Base-by-base conservation (phyloP, 805 yeast species). In the Trichomonascus vanleenenianus region DNA sequence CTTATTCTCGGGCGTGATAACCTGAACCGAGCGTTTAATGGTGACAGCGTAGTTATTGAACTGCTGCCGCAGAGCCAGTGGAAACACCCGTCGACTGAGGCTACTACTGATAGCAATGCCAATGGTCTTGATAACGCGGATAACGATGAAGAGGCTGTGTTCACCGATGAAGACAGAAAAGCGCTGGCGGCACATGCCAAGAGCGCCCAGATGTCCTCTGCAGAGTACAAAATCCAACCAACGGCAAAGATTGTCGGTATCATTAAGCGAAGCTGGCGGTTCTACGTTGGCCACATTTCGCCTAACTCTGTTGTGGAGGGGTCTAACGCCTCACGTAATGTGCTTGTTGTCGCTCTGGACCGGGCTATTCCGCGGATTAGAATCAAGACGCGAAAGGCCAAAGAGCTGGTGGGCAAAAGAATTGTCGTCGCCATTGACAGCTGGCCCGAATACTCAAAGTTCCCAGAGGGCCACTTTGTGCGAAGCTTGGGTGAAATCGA, bases 401-500 rank as follows among this genome's bases (percentile, higher is more conserved):
- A 73, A 40, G 93, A 85, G 45, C 73, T 93, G 11, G 64, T 81
- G n/a, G 95, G 94, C 3, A 81, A 89, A 62, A 81, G 97, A 63
- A 85, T 93, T 44, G 95, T 94, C 6, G 81, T 91, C 16, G 86
- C 95, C 0, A 81, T 94, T 36, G 99, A 93, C 60, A 75, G 88
- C 8, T 93, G 99, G 99, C 85, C 95, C 1, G 67, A 80, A 0
- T 73, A 77, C 48, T 84, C 95, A 4, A 81, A 85, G 49, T 79
- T 78, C 53, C 98, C 99, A 3, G 84, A 84, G 57, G 99, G 98
- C 7, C 99, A 93, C 65, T 91, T 86, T 60, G 91, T 93, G 2
- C 76, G 96, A 56, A 74, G 82, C 37, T 72, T 93, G 30, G 99
- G 99, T 52, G 89, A 78, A 15, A 78, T 91, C 42, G 99, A 93